These are phyloP conservation scores for Verticillium isaacii DNA, from an alignment of 2,329 filamentous ascomycete genomes.

Conservation along the genomic window DNA sequence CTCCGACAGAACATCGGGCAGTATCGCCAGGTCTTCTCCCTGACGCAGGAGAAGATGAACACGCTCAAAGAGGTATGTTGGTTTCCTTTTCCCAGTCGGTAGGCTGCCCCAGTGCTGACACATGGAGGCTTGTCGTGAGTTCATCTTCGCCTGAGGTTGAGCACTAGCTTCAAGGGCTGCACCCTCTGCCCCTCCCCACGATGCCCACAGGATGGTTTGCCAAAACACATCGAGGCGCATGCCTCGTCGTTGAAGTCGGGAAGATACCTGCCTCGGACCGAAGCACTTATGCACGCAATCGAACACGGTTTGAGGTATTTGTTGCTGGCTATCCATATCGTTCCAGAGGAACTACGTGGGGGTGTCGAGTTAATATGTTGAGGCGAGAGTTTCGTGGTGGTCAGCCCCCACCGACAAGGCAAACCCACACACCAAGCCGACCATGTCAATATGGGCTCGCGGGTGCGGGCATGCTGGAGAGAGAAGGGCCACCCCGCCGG, in stretches of 20 bases:
- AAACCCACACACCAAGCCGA: neutral
- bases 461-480: neutral
- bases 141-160: conserved; percentile 32
- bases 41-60: conserved; percentile 72
- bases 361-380: neutral
- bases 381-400: neutral
- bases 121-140: conserved; percentile 48
- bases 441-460: neutral
- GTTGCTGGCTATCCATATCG: neutral
- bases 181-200: neutral
- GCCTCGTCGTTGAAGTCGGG: neutral
- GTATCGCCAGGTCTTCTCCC: conserved; percentile 81
- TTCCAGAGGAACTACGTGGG: neutral
- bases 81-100: neutral
- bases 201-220: neutral
- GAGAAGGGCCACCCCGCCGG: neutral
- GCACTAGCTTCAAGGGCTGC: neutral
- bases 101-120: conserved; percentile 7
- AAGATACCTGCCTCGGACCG: neutral
- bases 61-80: conserved; percentile 56
- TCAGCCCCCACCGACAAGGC: neutral
- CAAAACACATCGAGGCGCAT: neutral
- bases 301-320: neutral
- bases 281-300: neutral
- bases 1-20: conserved; percentile 79